Evolutionary conservation across 805 yeast genomes (phyloP).

Genomic region (Lachancea dasiensis): DNA sequence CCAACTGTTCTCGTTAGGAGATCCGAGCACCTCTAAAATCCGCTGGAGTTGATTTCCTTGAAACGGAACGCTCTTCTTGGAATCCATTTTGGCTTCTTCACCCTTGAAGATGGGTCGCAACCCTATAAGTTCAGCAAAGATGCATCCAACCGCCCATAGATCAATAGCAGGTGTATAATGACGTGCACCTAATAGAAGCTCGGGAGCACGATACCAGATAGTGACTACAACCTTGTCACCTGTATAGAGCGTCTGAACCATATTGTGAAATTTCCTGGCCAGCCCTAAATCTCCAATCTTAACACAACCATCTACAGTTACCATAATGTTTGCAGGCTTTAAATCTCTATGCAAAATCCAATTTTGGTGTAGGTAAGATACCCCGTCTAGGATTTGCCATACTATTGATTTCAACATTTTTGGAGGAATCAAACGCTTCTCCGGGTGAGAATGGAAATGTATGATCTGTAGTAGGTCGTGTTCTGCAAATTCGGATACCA

Average conservation of each 20-base stretch:
- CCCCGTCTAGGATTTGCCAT: conserved; percentile 92
- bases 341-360: conserved; percentile 95
- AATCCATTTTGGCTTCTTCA: conserved; percentile 94
- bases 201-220: conserved; percentile 96
- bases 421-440: conserved; percentile 70
- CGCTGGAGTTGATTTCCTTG: conserved; percentile 89
- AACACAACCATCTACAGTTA: conserved; percentile 79
- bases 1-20: conserved; percentile 79
- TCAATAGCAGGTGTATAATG: conserved; percentile 93
- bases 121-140: conserved; percentile 83
- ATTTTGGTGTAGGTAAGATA: conserved; percentile 85
- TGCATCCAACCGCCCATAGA: conserved; percentile 95
- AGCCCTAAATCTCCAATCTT: conserved; percentile 94
- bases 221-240: conserved; percentile 97
- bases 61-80: conserved; percentile 87
- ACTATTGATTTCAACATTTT: conserved; percentile 73
- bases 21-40: conserved; percentile 87
- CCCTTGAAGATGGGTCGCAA: conserved; percentile 94
- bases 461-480: conserved; percentile 92
- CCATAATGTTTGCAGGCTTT: conserved; percentile 98
- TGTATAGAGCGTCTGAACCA: conserved; percentile 76
- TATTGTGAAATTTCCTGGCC: conserved; percentile 82
- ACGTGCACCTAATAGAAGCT: conserved; percentile 79
- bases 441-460: conserved; percentile 91
- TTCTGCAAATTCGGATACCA: conserved; percentile 95